Conservation (phyloP, 2,329 filamentous ascomycete genomes). For the Ophiosphaerella narmari region DNA sequence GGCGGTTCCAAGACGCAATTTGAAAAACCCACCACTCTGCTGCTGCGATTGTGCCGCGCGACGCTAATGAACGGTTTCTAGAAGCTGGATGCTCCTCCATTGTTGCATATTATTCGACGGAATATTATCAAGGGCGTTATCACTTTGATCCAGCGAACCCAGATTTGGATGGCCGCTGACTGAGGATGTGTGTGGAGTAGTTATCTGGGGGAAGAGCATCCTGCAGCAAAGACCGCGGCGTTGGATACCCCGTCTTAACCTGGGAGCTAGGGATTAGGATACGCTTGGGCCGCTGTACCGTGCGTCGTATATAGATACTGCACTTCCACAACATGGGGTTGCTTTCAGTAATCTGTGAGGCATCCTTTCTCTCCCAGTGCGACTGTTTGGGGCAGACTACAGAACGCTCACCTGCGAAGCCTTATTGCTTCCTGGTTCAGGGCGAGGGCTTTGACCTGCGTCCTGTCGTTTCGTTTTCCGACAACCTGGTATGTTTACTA, state of each 20-base stretch:
- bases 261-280: slow-evolving; percentile 10
- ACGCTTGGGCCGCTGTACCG: slow-evolving; percentile 26
- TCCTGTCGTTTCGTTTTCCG: not conserved
- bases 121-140: slow-evolving; percentile 3
- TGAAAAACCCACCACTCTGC: slow-evolving; percentile 21
- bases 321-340: slow-evolving; percentile 8
- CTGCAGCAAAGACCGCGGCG: slow-evolving; percentile 22
- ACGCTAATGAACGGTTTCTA: slow-evolving; percentile 11
- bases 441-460: slow-evolving; percentile 4
- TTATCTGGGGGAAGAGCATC: slow-evolving; percentile 13
- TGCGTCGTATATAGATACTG: slow-evolving; percentile 31
- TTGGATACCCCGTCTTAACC: slow-evolving; percentile 29
- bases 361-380: slow-evolving; percentile 11
- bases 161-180: slow-evolving; percentile 10
- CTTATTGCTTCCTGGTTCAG: slow-evolving; percentile 1
- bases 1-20: slow-evolving; percentile 25
- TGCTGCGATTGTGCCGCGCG: slow-evolving; percentile 3
- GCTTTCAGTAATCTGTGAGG: slow-evolving; percentile 27
- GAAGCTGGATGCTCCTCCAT: not conserved
- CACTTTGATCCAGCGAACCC: slow-evolving; percentile 6
- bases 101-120: slow-evolving; percentile 11
- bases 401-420: slow-evolving; percentile 3
- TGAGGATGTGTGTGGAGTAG: slow-evolving; percentile 15
- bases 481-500: slow-evolving; percentile 11
- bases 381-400: slow-evolving; percentile 6